Percentiles rank a stretch among this genome's conserved stretches.
Evolutionary conservation across 805 yeast genomes (phyloP).

Genomic region (Candida boidinii): DNA sequence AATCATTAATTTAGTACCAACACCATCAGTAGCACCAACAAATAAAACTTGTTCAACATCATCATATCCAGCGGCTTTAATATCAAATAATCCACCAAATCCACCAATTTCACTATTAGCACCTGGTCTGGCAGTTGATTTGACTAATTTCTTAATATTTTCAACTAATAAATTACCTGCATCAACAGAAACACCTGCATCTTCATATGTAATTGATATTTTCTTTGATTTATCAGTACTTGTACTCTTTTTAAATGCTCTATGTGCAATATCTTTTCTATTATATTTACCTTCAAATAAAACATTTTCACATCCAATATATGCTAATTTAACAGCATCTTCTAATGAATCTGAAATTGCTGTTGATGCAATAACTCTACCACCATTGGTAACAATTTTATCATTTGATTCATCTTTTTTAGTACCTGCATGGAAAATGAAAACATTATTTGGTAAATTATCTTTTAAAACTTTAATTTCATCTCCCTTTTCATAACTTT

Average conservation of each 20-base stretch:
- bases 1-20: constrained; percentile 91
- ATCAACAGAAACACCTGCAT: constrained; percentile 96
- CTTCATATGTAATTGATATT: constrained; percentile 72
- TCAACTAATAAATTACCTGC: constrained; percentile 88
- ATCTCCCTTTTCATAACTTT: constrained; percentile 77
- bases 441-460: constrained; percentile 46
- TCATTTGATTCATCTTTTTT: constrained; percentile 38
- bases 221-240: constrained; percentile 16
- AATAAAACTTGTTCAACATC: constrained; percentile 68
- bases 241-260: constrained; percentile 66
- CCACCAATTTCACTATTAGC: constrained; percentile 99
- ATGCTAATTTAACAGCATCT: constrained; percentile 80
- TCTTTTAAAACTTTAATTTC: constrained; percentile 49
- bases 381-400: constrained; percentile 78
- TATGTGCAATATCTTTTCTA: constrained; percentile 92
- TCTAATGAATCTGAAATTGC: constrained; percentile 70
- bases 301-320: constrained; percentile 73
- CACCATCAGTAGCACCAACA: constrained; percentile 99
- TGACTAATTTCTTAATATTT: constrained; percentile 82
- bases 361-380: constrained; percentile 93
- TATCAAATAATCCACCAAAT: constrained; percentile 93
- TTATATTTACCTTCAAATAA: constrained; percentile 67
- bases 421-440: constrained; percentile 97
- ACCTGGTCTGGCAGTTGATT: constrained; percentile 89
- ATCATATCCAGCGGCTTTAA: constrained; percentile 76